phyloP scores from a whole-genome alignment of 768 basidiomycete species.

The Hypholoma fasciculare region DNA sequence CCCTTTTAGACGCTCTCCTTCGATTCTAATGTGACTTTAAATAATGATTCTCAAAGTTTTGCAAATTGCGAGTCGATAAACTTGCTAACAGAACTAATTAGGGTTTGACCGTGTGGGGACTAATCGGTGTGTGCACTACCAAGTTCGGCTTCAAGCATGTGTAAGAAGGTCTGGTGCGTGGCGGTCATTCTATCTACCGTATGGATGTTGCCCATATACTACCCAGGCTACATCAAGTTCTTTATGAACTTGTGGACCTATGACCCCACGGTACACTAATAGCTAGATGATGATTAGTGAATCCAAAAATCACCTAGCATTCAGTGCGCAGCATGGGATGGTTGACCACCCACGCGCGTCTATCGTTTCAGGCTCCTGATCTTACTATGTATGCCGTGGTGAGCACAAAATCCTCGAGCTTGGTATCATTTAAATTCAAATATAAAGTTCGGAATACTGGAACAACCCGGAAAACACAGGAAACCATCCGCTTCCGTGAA shows the following conservation, averaged over 20 bases:
- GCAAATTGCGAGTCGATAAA: not conserved
- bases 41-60: not conserved
- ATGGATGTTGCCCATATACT: not conserved
- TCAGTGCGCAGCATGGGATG: not conserved
- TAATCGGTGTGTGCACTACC: constrained; percentile 72
- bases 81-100: constrained; percentile 16
- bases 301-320: constrained; percentile 50
- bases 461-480: constrained; percentile 73
- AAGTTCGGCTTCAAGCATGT: constrained; percentile 82
- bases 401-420: constrained; percentile 8
- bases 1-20: not conserved
- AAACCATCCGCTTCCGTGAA: constrained; percentile 66
- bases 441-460: not conserved
- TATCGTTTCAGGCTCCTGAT: constrained; percentile 55
- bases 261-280: constrained; percentile 71
- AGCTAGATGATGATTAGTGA: constrained; percentile 85
- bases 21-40: too few relatives aligned
- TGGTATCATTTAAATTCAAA: not conserved
- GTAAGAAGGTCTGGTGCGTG: constrained; percentile 71
- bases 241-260: constrained; percentile 68
- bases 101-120: constrained; percentile 72
- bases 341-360: constrained; percentile 8
- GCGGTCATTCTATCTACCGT: not conserved
- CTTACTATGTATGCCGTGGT: constrained; percentile 74
- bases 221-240: constrained; percentile 64